A percentile compares a stretch with the other conserved stretches of the same genome.
phyloP scores from a whole-genome alignment of 306 rosid species.

The Prunus mongolica region DNA sequence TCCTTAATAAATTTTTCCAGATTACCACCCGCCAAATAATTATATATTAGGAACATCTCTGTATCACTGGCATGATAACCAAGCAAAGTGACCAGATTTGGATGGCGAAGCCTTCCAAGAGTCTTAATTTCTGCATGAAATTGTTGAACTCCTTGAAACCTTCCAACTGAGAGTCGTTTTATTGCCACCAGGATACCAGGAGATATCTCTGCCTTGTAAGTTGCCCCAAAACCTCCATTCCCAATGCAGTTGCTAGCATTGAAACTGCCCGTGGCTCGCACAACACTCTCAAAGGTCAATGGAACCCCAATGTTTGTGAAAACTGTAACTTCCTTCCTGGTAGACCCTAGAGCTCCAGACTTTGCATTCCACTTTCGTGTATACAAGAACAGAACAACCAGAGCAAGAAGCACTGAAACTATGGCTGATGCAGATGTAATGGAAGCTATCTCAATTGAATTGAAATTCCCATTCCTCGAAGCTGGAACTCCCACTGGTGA shows the following conservation, averaged over 20 bases:
- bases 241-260: slow-evolving; percentile 88
- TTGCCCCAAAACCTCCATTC: slow-evolving; percentile 95
- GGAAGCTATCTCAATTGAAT: slow-evolving; percentile 87
- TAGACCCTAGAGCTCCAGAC: slow-evolving; percentile 58
- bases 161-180: slow-evolving; percentile 85
- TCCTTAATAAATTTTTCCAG: slow-evolving; percentile 88
- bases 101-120: slow-evolving; percentile 86
- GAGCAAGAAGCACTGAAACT: slow-evolving; percentile 75
- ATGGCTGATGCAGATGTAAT: slow-evolving; percentile 94
- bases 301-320: slow-evolving; percentile 74
- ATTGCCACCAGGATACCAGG: slow-evolving; percentile 65
- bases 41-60: slow-evolving; percentile 86
- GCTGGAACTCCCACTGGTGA: slow-evolving; percentile 31
- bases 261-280: slow-evolving; percentile 71
- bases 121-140: slow-evolving; percentile 85
- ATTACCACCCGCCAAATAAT: slow-evolving; percentile 86
- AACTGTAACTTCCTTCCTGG: slow-evolving; percentile 71
- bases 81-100: slow-evolving; percentile 76
- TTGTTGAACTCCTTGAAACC: slow-evolving; percentile 88
- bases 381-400: slow-evolving; percentile 60
- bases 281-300: slow-evolving; percentile 74
- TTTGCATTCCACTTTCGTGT: slow-evolving; percentile 79
- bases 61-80: slow-evolving; percentile 94
- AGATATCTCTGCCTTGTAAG: slow-evolving; percentile 83
- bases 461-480: slow-evolving; percentile 33